Evolutionary conservation across 306 rosid species (phyloP).

Genomic region (Rosa multiflora): DNA sequence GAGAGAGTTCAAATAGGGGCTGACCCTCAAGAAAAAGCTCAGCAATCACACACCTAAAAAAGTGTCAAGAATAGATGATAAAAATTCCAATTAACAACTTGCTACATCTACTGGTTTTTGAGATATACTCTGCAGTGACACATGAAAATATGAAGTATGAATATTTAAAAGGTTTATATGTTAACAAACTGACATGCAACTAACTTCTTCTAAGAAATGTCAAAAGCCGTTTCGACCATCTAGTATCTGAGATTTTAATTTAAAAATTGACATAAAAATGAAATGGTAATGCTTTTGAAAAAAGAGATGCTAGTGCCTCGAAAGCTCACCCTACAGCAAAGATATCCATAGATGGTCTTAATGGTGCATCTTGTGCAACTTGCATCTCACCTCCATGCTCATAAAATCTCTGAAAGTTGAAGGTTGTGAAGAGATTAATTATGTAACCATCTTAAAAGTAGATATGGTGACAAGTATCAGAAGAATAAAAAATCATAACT

Average conservation of each 20-base stretch:
- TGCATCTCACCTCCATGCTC: constrained; percentile 98
- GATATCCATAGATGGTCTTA: constrained; percentile 92
- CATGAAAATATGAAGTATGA: not conserved
- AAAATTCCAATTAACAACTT: not conserved
- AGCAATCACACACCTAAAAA: constrained; percentile 88
- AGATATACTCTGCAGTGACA: not conserved
- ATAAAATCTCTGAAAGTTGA: constrained; percentile 74
- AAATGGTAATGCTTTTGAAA: no score
- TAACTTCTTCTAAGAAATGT: not conserved
- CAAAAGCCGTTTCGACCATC: not conserved
- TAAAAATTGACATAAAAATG: not conserved
- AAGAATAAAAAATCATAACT: not conserved
- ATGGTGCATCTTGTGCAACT: constrained; percentile 80
- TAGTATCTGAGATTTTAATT: not conserved
- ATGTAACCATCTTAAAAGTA: constrained; percentile 8
- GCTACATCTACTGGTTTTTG: not conserved
- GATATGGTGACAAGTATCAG: not conserved
- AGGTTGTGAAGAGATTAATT: constrained; percentile 10
- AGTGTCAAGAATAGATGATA: constrained; percentile 21
- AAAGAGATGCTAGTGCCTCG: constrained; percentile 27
- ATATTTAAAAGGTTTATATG: not conserved
- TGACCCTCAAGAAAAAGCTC: constrained; percentile 99
- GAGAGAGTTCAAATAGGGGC: constrained; percentile 90
- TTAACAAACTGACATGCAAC: not conserved
- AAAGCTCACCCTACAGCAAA: constrained; percentile 91